These are phyloP conservation scores for Oldenlandia corymbosa DNA, from an alignment of 257 asterid genomes.

Conservation along the genomic window DNA sequence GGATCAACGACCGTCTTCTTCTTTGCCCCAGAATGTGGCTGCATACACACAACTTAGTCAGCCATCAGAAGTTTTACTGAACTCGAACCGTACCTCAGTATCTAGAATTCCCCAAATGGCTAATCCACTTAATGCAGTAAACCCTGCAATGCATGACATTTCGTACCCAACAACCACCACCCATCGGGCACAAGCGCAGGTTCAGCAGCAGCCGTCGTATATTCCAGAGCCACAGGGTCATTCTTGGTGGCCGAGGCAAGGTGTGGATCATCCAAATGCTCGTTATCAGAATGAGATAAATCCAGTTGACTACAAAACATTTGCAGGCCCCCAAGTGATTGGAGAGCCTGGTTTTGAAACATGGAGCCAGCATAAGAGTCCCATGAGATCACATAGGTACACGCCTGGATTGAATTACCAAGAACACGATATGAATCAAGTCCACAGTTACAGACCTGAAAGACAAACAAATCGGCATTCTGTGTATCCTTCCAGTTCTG, in stretches of 20 bases:
- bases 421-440: slow-evolving; percentile 27
- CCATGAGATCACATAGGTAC: slow-evolving; percentile 37
- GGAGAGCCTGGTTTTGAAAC: slow-evolving; percentile 43
- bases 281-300: slow-evolving; percentile 32
- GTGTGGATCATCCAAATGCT: slow-evolving; percentile 29
- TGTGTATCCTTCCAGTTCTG: slow-evolving; percentile 30
- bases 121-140: slow-evolving; percentile 22
- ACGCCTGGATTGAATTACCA: slow-evolving; percentile 28
- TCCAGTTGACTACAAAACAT: slow-evolving; percentile 26
- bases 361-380: slow-evolving; percentile 72
- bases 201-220: slow-evolving; percentile 22
- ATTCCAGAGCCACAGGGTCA: slow-evolving; percentile 28
- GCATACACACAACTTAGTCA: slow-evolving; percentile 30
- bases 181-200: slow-evolving; percentile 19
- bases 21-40: slow-evolving; percentile 20
- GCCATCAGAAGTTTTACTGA: slow-evolving; percentile 36
- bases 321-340: slow-evolving; percentile 25
- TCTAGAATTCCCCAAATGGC: slow-evolving; percentile 27
- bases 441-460: slow-evolving; percentile 33
- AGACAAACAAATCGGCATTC: slow-evolving; percentile 22
- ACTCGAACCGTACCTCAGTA: slow-evolving; percentile 26
- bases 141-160: slow-evolving; percentile 22
- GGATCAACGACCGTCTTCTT: slow-evolving; percentile 36
- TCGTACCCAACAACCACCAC: slow-evolving; percentile 6
- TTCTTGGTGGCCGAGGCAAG: slow-evolving; percentile 36